Evolutionary conservation across 768 basidiomycete genomes (phyloP).

Genomic region (Brasilioporus rufonigricans): DNA sequence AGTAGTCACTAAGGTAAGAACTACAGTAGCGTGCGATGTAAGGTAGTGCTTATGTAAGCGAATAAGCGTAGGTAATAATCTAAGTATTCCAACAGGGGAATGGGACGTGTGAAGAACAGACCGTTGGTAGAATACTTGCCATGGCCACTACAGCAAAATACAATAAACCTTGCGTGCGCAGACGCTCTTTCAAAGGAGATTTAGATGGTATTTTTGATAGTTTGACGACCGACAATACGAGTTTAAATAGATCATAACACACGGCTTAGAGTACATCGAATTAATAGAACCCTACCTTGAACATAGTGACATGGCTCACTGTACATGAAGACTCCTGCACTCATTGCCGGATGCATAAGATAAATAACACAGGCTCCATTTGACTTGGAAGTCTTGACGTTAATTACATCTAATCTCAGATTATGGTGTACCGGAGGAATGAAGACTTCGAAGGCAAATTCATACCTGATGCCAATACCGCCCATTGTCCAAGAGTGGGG

Average conservation of each 20-base stretch:
- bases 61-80: too few species aligned
- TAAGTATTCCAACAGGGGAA: too few species aligned
- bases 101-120: neutral
- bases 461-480: conserved; percentile 11
- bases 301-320: conserved; percentile 4
- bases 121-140: conserved; percentile 13
- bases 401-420: neutral
- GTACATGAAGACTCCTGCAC: conserved; percentile 4
- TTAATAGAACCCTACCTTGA: neutral
- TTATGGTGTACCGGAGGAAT: neutral
- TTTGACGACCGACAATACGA: neutral
- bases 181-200: neutral
- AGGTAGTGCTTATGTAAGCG: too few species aligned
- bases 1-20: too few species aligned
- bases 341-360: neutral
- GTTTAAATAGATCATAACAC: neutral
- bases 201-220: neutral
- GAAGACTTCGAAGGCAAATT: neutral
- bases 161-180: neutral
- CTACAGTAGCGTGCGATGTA: too few species aligned
- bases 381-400: neutral
- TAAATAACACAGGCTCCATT: neutral
- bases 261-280: neutral
- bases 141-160: conserved; percentile 16
- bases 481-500: conserved; percentile 20